phyloP scores from a whole-genome alignment of 805 yeast genomes.

The Millerozyma miso region DNA sequence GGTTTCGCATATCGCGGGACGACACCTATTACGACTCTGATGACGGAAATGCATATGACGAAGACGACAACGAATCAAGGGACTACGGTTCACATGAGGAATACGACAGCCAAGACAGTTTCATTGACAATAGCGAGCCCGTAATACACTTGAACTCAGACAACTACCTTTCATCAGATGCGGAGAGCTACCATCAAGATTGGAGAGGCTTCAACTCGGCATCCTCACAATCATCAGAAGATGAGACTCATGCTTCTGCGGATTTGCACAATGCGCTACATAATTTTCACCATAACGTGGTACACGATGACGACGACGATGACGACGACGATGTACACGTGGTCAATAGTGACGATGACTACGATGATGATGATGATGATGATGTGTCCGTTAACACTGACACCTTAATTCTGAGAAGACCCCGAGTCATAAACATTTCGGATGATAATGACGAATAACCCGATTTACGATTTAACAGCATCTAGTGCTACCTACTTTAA shows the following conservation, averaged over 20 bases:
- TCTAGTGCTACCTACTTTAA: too few relatives aligned
- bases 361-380: constrained; percentile 2
- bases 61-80: constrained; percentile 26
- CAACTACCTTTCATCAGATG: not conserved
- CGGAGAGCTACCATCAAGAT: constrained; percentile 1
- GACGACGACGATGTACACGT: constrained; percentile 4
- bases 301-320: constrained; percentile 10
- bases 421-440: constrained; percentile 13
- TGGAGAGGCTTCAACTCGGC: constrained; percentile 1
- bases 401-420: constrained; percentile 7
- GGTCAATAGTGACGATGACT: constrained; percentile 4
- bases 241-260: constrained; percentile 7
- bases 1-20: constrained; percentile 36
- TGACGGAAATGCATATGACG: constrained; percentile 33
- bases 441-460: constrained; percentile 17
- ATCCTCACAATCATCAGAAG: not conserved
- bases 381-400: constrained; percentile 5
- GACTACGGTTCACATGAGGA: constrained; percentile 12
- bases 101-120: constrained; percentile 31
- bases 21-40: constrained; percentile 33
- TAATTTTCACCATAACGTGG: constrained; percentile 12
- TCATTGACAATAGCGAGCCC: constrained; percentile 21
- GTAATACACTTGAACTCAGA: not conserved
- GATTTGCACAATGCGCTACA: constrained; percentile 24
- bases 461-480: too few relatives aligned